Conservation (phyloP, 805 yeast species). For the Saturnispora zaruensis region DNA sequence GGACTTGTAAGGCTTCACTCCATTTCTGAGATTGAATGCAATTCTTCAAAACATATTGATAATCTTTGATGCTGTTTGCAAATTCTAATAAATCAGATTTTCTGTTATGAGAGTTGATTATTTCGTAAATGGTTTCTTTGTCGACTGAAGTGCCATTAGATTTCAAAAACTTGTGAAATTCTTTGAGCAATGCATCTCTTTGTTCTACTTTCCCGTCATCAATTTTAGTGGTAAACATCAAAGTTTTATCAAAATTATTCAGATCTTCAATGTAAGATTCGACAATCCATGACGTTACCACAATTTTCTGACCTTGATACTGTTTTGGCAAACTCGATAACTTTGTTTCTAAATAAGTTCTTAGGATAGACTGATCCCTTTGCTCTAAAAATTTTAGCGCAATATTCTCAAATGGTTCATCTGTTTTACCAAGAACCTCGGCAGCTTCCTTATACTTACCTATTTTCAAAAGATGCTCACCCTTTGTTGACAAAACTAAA, state of each 20-base stretch:
- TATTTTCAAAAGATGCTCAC: conserved; percentile 34
- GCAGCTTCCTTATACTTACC: conserved; percentile 38
- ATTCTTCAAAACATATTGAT: conserved; percentile 56
- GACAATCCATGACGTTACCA: conserved; percentile 59
- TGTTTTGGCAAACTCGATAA: conserved; percentile 27
- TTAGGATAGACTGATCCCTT: conserved; percentile 35
- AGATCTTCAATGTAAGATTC: conserved; percentile 46
- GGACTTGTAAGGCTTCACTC: conserved; percentile 56
- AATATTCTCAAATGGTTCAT: conserved; percentile 60
- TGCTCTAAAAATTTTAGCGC: conserved; percentile 47
- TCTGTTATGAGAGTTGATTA: conserved; percentile 59
- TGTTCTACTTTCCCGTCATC: not conserved
- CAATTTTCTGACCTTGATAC: conserved; percentile 36
- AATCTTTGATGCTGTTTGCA: conserved; percentile 62
- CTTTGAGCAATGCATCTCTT: conserved; percentile 16
- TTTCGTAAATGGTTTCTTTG: conserved; percentile 58
- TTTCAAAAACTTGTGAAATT: conserved; percentile 42
- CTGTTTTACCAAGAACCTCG: conserved; percentile 49
- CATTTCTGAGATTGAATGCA: conserved; percentile 66
- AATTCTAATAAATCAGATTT: conserved; percentile 54
- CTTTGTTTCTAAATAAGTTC: conserved; percentile 38
- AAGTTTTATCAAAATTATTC: conserved; percentile 32
- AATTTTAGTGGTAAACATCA: not conserved
- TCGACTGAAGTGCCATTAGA: conserved; percentile 46
- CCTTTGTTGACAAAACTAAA: conserved; percentile 45